Evolutionary conservation across 2,329 filamentous ascomycete species (phyloP).

Genomic region (Colletotrichum godetiae): DNA sequence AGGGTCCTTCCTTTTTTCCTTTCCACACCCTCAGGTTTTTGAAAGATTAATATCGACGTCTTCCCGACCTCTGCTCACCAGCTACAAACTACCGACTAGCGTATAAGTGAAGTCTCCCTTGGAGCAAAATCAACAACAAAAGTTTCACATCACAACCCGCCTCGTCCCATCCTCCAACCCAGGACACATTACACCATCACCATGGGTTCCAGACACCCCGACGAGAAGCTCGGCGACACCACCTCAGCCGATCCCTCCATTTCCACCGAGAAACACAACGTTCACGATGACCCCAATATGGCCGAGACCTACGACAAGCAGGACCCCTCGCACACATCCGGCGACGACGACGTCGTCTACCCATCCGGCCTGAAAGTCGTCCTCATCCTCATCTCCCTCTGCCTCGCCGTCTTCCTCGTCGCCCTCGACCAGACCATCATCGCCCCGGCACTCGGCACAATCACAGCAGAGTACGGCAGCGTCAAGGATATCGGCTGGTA

Average conservation of each 20-base stretch:
- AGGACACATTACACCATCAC: neutral
- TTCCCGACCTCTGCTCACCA: neutral
- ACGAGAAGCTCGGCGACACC: constrained; percentile 4
- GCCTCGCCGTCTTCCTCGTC: constrained; percentile 60
- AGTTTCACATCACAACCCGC: neutral
- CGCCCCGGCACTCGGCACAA: constrained; percentile 63
- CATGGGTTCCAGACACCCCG: constrained; percentile 17
- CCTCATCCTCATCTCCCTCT: constrained; percentile 57
- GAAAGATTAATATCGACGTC: neutral
- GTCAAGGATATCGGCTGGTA: constrained; percentile 66
- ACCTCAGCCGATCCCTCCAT: constrained; percentile 24
- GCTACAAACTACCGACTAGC: neutral
- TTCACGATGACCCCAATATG: neutral
- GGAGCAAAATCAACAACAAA: neutral
- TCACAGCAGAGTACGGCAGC: constrained; percentile 56
- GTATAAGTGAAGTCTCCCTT: neutral
- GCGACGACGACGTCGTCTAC: constrained; percentile 45
- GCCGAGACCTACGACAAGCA: neutral
- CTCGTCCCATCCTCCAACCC: neutral
- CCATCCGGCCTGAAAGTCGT: constrained; percentile 52
- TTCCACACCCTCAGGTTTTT: neutral
- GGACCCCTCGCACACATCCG: neutral
- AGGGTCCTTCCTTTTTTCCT: neutral
- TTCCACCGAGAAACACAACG: constrained; percentile 12
- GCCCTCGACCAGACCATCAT: constrained; percentile 63